phyloP scores from a whole-genome alignment of 2,329 filamentous ascomycete species.

The Tympanopsis confertula region DNA sequence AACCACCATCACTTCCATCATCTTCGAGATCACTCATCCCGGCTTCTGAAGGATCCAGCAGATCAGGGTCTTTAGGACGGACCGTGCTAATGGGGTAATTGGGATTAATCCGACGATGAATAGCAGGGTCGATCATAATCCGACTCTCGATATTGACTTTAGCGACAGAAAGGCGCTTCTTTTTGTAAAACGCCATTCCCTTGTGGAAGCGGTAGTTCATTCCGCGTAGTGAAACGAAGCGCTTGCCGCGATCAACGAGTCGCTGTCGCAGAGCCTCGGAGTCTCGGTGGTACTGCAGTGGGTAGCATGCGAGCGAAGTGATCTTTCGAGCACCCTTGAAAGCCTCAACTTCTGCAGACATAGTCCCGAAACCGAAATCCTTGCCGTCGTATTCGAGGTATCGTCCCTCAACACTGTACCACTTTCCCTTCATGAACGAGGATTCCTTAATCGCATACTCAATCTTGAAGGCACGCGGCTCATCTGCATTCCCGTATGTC shows the following conservation, averaged over 20 bases:
- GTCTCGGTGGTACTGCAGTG: constrained; percentile 69
- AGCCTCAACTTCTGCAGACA: constrained; percentile 55
- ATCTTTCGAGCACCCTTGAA: constrained; percentile 81
- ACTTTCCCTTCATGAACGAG: constrained; percentile 60
- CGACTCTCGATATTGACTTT: constrained; percentile 80
- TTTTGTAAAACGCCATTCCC: constrained; percentile 76
- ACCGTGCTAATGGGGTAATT: constrained; percentile 73
- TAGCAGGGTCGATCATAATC: constrained; percentile 76
- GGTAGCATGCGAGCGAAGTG: constrained; percentile 64
- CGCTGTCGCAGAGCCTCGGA: constrained; percentile 49
- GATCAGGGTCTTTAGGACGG: constrained; percentile 58
- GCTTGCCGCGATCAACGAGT: constrained; percentile 71
- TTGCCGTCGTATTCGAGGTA: constrained; percentile 88
- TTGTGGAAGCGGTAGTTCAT: constrained; percentile 76
- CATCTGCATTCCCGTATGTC: constrained; percentile 65
- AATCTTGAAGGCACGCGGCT: constrained; percentile 73
- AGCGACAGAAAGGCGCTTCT: constrained; percentile 55
- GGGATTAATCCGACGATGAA: constrained; percentile 73
- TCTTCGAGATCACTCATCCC: constrained; percentile 24
- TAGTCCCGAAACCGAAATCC: constrained; percentile 64
- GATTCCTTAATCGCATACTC: constrained; percentile 62
- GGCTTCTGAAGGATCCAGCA: constrained; percentile 17
- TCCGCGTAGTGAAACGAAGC: constrained; percentile 69
- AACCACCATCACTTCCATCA: constrained; percentile 27
- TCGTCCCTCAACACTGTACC: constrained; percentile 64